phyloP scores from a whole-genome alignment of 257 asterid species.

The Solanum lycopersicoides region DNA sequence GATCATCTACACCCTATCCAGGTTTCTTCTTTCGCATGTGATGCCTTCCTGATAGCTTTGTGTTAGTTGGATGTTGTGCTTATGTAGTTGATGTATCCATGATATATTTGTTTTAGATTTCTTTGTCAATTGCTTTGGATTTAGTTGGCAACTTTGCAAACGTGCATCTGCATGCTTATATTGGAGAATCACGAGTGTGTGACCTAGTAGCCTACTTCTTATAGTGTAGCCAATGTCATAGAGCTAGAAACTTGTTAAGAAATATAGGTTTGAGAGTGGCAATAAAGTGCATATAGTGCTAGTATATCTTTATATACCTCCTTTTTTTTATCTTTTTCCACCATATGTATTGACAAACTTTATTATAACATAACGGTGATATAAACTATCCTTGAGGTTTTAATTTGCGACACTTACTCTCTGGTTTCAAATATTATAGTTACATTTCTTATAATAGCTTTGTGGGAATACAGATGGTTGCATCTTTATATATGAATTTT shows the following conservation, averaged over 20 bases:
- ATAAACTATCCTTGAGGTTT: neutral
- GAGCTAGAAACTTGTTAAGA: neutral
- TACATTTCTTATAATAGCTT: neutral
- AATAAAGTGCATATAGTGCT: neutral
- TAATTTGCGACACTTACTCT: neutral
- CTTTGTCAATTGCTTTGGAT: neutral
- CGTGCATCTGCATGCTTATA: too few species aligned
- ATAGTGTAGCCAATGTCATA: neutral
- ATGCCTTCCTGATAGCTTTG: neutral
- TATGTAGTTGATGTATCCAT: neutral
- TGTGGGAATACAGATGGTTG: neutral
- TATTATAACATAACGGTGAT: neutral
- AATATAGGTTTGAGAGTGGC: neutral
- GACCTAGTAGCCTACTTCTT: neutral
- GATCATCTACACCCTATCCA: constrained; percentile 88
- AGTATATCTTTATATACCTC: neutral
- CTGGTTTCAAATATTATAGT: neutral
- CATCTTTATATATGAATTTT: neutral
- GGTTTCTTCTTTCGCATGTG: constrained; percentile 32
- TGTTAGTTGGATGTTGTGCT: neutral
- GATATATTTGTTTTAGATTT: neutral
- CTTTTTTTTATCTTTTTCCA: neutral
- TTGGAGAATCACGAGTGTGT: neutral
- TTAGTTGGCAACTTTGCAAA: neutral
- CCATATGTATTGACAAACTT: neutral